A percentile compares a stretch with the other conserved stretches of the same genome.
Conservation (phyloP, 2,329 filamentous ascomycete species). For the Orbilia brochopaga region DNA sequence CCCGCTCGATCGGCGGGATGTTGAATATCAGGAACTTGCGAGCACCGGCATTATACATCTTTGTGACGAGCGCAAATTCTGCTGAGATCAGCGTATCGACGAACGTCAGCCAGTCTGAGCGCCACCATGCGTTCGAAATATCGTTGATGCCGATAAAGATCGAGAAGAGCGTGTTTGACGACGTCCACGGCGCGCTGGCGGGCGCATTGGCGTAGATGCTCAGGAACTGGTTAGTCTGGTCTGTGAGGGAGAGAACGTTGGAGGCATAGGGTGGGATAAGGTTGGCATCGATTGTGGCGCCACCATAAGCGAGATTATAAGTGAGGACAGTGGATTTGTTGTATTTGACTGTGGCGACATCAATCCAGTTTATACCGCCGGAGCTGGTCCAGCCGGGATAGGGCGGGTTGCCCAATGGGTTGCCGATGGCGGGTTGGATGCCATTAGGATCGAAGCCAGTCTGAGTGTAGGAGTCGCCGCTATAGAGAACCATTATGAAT, state of each 20-base stretch:
- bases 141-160: slow-evolving; percentile 67
- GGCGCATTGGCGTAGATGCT: slow-evolving; percentile 60
- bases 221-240: slow-evolving; percentile 63
- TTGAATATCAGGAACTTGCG: slow-evolving; percentile 63
- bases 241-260: slow-evolving; percentile 62
- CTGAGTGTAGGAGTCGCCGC: slow-evolving; percentile 67
- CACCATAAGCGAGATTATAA: slow-evolving; percentile 65
- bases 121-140: slow-evolving; percentile 62
- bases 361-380: slow-evolving; percentile 64
- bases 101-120: slow-evolving; percentile 35
- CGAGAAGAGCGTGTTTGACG: slow-evolving; percentile 59
- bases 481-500: slow-evolving; percentile 52
- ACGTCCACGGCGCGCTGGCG: slow-evolving; percentile 57
- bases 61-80: slow-evolving; percentile 59
- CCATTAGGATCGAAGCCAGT: slow-evolving; percentile 66
- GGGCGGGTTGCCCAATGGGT: slow-evolving; percentile 68
- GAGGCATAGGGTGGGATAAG: slow-evolving; percentile 63
- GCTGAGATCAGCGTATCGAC: slow-evolving; percentile 54
- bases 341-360: slow-evolving; percentile 61
- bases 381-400: slow-evolving; percentile 64
- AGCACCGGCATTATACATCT: slow-evolving; percentile 61
- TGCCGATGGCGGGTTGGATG: slow-evolving; percentile 62
- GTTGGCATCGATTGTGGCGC: slow-evolving; percentile 63
- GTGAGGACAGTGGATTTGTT: slow-evolving; percentile 61
- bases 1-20: slow-evolving; percentile 58